Conservation (phyloP, 805 yeast species). For the Saccharomycopsis guyanensis region DNA sequence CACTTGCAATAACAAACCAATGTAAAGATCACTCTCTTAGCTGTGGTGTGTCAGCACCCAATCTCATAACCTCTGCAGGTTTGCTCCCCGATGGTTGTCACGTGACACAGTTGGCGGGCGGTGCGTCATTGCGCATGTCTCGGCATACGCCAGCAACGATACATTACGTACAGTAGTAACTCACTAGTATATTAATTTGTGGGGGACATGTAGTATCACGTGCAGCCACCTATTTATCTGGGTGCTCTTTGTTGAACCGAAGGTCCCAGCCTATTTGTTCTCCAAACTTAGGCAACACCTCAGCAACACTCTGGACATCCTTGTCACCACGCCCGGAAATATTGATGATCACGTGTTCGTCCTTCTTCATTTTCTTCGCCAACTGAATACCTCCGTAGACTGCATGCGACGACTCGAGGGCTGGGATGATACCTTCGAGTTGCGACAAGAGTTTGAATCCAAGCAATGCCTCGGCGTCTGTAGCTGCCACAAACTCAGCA, state of each 20-base stretch:
- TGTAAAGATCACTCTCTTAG: neutral
- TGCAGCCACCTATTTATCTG: slow-evolving; percentile 11
- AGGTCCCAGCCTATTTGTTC: slow-evolving; percentile 94
- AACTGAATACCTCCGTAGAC: slow-evolving; percentile 82
- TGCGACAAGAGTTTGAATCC: slow-evolving; percentile 88
- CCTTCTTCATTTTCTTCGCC: slow-evolving; percentile 76
- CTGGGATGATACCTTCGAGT: slow-evolving; percentile 97
- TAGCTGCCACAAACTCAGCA: slow-evolving; percentile 84
- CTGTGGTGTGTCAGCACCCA: too few species aligned
- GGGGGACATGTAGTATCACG: neutral
- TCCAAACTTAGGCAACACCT: slow-evolving; percentile 81
- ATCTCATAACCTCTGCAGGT: too few species aligned
- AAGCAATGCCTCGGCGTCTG: slow-evolving; percentile 88
- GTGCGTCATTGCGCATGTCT: too few species aligned
- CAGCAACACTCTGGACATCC: slow-evolving; percentile 97
- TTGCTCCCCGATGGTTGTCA: too few species aligned
- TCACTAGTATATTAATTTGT: too few species aligned
- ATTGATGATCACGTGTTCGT: slow-evolving; percentile 77
- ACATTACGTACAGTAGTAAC: too few species aligned
- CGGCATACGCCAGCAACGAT: too few species aligned
- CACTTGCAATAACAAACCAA: neutral
- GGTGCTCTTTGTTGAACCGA: slow-evolving; percentile 54
- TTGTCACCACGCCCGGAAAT: slow-evolving; percentile 98
- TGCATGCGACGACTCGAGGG: slow-evolving; percentile 96
- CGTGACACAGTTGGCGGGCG: too few species aligned